phyloP scores from a whole-genome alignment of 2,329 filamentous ascomycete genomes.

The Huntiella bhutanensis region DNA sequence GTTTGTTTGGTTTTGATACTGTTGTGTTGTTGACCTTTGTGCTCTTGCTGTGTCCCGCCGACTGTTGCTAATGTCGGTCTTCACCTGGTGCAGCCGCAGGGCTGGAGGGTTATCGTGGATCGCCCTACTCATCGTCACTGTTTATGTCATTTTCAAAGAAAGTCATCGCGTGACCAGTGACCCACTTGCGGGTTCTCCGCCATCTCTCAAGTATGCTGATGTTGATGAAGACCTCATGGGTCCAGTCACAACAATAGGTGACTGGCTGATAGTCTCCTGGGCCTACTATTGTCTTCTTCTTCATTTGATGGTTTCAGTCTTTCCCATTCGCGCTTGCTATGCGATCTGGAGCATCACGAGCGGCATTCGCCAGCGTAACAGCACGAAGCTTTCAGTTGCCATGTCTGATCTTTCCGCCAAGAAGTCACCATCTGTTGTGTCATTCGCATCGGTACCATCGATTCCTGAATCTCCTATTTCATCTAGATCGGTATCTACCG shows the following conservation, averaged over 20 bases:
- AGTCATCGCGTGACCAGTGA: slow-evolving; percentile 17
- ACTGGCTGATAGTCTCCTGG: slow-evolving; percentile 33
- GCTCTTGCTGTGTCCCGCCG: background rate
- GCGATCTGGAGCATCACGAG: slow-evolving; percentile 38
- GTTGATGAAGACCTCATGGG: slow-evolving; percentile 25
- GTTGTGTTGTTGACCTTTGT: background rate
- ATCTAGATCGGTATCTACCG: background rate
- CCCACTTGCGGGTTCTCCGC: slow-evolving; percentile 18
- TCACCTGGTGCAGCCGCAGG: slow-evolving; percentile 34
- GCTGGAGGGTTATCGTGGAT: slow-evolving; percentile 37
- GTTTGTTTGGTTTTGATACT: background rate
- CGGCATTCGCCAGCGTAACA: slow-evolving; percentile 27
- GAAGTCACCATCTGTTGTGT: slow-evolving; percentile 34
- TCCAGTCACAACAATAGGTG: too few species aligned
- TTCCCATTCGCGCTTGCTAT: slow-evolving; percentile 43
- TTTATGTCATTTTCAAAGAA: slow-evolving; percentile 36
- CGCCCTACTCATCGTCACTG: slow-evolving; percentile 28
- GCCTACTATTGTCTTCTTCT: slow-evolving; percentile 47
- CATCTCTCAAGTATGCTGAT: slow-evolving; percentile 13
- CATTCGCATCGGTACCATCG: slow-evolving; percentile 29
- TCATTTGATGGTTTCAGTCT: slow-evolving; percentile 43
- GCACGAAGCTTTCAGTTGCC: slow-evolving; percentile 21
- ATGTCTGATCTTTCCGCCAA: slow-evolving; percentile 27
- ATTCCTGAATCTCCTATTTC: background rate
- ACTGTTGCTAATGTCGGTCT: slow-evolving; percentile 28